Evolutionary conservation across 2,329 filamentous ascomycete genomes (phyloP), one percentile per base, ranked within the genome.

Genomic region (Amphichorda felina): DNA sequence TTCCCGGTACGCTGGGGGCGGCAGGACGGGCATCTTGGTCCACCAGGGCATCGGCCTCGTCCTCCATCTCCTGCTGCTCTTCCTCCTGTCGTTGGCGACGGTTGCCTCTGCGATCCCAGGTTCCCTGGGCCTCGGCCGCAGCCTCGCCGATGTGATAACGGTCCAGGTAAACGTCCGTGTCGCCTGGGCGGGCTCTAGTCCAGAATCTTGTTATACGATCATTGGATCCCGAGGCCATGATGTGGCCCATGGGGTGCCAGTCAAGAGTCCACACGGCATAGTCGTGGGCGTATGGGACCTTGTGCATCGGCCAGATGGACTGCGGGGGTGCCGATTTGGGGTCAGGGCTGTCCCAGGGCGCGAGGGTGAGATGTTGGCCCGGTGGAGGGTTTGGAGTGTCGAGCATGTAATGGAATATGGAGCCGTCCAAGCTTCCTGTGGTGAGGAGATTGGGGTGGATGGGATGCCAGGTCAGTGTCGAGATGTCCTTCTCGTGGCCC

Each of bases 221-320:
- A 56, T 98, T 96, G 9, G 88, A 94, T 10, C 91, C 91, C 2
- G 89, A 94, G 1, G 88, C 88, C 7, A 98, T 72, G 43, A 98
- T 89, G 52, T 98, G 91, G 19, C 91, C 91, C 0, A 96, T 70
- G 1, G 91, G 91, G 54, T 98, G 91, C 88, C 91, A 98, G 62
- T 95, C 88, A 34, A 98, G 72, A 14, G 88, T 94, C 91, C 91
- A 98, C 44, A 98, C 91, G 14, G 87, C 86, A 54, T 88, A 93
- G 46, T 94, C 84, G 55, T 98, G 91, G 1, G 91, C 91, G 50
- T 80, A 89, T 7, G 82, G 76, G 22, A 95, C 63, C 49, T 78
- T 82, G 63, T 96, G 89, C 4, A 87, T 86, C 2, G 91, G 91
- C 53, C 85, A 85, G 41, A 98, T 84, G n/a, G 86, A 82, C 56